These are phyloP conservation scores for Aschersonia sp. DNA, from an alignment of 2,329 filamentous ascomycete species.

Conservation along the genomic window DNA sequence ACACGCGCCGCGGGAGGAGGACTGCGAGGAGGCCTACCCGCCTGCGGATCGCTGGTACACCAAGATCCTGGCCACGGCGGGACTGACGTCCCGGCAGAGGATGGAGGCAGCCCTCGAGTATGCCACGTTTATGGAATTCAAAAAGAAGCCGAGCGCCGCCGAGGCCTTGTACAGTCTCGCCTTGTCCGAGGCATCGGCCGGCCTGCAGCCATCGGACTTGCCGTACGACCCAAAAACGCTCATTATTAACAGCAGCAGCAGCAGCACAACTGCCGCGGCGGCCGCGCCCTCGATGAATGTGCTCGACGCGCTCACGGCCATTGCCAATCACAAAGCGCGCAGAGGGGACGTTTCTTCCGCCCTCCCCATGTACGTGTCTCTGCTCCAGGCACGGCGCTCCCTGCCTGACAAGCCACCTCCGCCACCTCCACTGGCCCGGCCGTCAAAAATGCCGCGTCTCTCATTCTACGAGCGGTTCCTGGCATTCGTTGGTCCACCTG, in stretches of 20 bases:
- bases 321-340: constrained; percentile 65
- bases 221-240: constrained; percentile 47
- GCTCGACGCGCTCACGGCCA: constrained; percentile 57
- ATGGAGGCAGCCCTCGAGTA: constrained; percentile 72
- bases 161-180: constrained; percentile 62
- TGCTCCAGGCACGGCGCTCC: constrained; percentile 63
- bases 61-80: constrained; percentile 65
- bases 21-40: constrained; percentile 57
- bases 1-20: constrained; percentile 54
- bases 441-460: neutral
- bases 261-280: constrained; percentile 11
- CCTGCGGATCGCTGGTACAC: constrained; percentile 66
- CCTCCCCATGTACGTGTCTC: constrained; percentile 71
- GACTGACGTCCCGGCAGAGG: constrained; percentile 65
- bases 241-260: constrained; percentile 40
- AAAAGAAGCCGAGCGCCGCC: constrained; percentile 48
- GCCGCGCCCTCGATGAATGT: constrained; percentile 56
- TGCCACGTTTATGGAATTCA: constrained; percentile 74
- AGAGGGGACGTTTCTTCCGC: constrained; percentile 51
- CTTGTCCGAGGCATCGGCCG: constrained; percentile 55
- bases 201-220: constrained; percentile 24
- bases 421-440: neutral
- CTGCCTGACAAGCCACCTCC: constrained; percentile 23
- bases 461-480: constrained; percentile 9
- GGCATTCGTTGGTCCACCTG: constrained; percentile 26